Conservation (phyloP, 805 yeast species). For the Tetrapisispora pingtungensis region DNA sequence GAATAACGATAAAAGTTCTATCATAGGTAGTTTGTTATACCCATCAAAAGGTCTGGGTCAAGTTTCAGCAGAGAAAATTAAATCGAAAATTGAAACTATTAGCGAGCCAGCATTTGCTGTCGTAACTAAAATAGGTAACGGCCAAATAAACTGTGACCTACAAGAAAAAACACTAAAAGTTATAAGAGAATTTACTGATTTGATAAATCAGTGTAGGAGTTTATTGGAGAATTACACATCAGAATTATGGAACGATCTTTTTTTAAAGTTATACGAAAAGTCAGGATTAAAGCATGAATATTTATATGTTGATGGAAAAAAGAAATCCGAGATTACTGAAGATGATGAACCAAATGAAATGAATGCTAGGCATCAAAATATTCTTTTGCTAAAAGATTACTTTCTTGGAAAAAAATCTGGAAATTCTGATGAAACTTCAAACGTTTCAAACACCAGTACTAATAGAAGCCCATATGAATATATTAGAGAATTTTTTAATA, state of each 20-base stretch:
- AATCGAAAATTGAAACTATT: slow-evolving; percentile 8
- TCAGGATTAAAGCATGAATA: slow-evolving; percentile 25
- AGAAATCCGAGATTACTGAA: slow-evolving; percentile 13
- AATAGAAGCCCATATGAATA: slow-evolving; percentile 2
- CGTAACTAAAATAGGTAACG: slow-evolving; percentile 8
- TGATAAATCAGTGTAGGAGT: slow-evolving; percentile 18
- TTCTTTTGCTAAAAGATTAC: slow-evolving; percentile 17
- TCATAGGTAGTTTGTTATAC: slow-evolving; percentile 43
- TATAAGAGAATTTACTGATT: slow-evolving; percentile 14
- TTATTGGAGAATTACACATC: slow-evolving; percentile 5
- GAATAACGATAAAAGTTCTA: slow-evolving; percentile 50
- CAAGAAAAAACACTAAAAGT: slow-evolving; percentile 17
- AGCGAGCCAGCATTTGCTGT: slow-evolving; percentile 9
- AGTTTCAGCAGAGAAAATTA: slow-evolving; percentile 33
- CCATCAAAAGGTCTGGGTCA: slow-evolving; percentile 66
- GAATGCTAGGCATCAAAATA: slow-evolving; percentile 24
- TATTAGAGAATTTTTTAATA: slow-evolving; percentile 29
- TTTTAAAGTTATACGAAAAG: slow-evolving; percentile 22
- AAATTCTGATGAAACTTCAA: background rate
- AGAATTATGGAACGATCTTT: slow-evolving; percentile 14
- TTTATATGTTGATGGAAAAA: slow-evolving; percentile 19
- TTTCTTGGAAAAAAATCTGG: slow-evolving; percentile 9
- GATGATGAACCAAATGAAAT: slow-evolving; percentile 14
- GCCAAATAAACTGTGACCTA: slow-evolving; percentile 8
- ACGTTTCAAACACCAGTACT: background rate